Evolutionary conservation across 2,329 filamentous ascomycete genomes (phyloP).

Genomic region (Paraphaeosphaeria minitans): DNA sequence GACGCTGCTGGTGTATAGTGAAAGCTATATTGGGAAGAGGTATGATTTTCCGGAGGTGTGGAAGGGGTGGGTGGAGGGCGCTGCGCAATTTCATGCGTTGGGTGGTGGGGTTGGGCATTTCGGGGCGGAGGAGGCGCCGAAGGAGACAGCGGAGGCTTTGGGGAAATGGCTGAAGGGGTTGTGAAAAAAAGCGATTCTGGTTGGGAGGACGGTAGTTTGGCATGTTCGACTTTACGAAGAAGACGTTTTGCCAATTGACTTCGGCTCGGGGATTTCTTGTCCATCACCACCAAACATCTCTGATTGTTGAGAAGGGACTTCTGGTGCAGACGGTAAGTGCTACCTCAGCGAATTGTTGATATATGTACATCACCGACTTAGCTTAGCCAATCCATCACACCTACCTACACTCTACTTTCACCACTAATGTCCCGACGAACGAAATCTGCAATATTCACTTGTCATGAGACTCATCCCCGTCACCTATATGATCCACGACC

Average conservation of each 20-base stretch:
- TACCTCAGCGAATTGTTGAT: no score
- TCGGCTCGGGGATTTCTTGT: not conserved
- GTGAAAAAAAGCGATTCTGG: not conserved
- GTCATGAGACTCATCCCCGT: not conserved
- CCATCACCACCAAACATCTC: not conserved
- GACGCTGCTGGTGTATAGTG: constrained; percentile 58
- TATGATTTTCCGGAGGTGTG: constrained; percentile 60
- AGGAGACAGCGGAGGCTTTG: constrained; percentile 52
- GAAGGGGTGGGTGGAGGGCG: constrained; percentile 51
- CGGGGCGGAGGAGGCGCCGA: constrained; percentile 59
- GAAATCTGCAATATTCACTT: not conserved
- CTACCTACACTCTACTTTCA: no score
- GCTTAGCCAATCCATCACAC: no score
- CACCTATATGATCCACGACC: not conserved
- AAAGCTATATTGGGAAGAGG: constrained; percentile 54
- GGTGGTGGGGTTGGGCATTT: constrained; percentile 60
- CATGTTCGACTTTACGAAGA: not conserved
- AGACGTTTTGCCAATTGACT: not conserved
- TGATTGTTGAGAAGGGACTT: no score
- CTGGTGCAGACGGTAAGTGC: no score
- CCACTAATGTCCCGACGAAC: not conserved
- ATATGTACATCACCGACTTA: no score
- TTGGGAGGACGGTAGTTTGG: not conserved
- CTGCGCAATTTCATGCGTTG: constrained; percentile 56
- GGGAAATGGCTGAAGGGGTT: constrained; percentile 32